phyloP scores from a whole-genome alignment of 805 yeast genomes.

The Saturnispora galanensis region DNA sequence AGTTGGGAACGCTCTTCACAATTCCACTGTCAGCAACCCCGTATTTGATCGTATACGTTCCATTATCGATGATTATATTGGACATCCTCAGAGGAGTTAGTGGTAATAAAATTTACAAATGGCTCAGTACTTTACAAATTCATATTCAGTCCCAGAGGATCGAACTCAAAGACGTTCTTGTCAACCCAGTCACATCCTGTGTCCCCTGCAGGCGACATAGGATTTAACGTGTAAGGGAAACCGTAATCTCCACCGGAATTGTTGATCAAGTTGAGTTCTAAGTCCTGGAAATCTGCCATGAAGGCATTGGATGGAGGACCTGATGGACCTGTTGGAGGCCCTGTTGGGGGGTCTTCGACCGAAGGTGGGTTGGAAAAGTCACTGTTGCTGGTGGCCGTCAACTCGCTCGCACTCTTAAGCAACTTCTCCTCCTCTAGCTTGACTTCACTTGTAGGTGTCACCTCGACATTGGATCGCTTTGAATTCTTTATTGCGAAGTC shows the following conservation, averaged over 20 bases:
- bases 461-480: not conserved
- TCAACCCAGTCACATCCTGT: constrained; percentile 55
- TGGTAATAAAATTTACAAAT: not conserved
- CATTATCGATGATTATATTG: constrained; percentile 73
- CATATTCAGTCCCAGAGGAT: constrained; percentile 18
- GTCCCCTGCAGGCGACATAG: constrained; percentile 28
- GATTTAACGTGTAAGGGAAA: constrained; percentile 10
- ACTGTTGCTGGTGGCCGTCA: not conserved
- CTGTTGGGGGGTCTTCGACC: not conserved
- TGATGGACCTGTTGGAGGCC: too few species aligned
- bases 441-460: not conserved
- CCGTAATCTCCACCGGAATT: constrained; percentile 10
- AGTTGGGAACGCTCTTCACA: constrained; percentile 54
- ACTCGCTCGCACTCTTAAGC: not conserved
- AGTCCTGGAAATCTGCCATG: constrained; percentile 15
- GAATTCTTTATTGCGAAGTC: not conserved
- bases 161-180: constrained; percentile 34
- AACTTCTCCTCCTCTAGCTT: not conserved
- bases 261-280: constrained; percentile 18
- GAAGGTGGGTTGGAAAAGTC: constrained; percentile 2
- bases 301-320: not conserved
- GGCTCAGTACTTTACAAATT: not conserved
- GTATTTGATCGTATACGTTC: constrained; percentile 71
- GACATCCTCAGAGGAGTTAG: constrained; percentile 6
- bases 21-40: constrained; percentile 37